Conservation (phyloP, 1,284 basidiomycete genomes). For the Irpex sp. region DNA sequence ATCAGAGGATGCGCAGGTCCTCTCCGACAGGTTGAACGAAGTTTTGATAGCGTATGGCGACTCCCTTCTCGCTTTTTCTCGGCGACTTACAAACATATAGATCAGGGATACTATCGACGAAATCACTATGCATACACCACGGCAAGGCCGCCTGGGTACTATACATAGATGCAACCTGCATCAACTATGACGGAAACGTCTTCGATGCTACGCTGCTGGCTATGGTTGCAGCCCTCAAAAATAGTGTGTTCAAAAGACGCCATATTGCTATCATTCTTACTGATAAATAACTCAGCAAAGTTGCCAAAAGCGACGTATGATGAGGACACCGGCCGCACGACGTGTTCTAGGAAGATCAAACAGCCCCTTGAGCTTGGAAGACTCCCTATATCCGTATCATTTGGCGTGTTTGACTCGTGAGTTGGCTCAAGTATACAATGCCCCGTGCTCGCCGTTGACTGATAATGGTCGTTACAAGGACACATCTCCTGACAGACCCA, state of each 20-base stretch:
- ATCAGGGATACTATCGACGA: conserved; percentile 62
- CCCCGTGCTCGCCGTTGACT: background rate
- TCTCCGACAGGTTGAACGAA: conserved; percentile 81
- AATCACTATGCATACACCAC: conserved; percentile 76
- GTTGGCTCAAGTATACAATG: conserved; percentile 22
- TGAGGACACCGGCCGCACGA: conserved; percentile 62
- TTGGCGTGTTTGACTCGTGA: conserved; percentile 82
- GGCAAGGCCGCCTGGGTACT: conserved; percentile 87
- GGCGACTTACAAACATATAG: conserved; percentile 34
- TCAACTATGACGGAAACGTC: conserved; percentile 95
- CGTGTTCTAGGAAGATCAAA: conserved; percentile 57
- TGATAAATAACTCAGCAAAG: conserved; percentile 46
- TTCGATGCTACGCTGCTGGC: conserved; percentile 90
- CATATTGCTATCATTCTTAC: background rate
- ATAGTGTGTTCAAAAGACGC: conserved; percentile 53
- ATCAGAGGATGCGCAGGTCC: conserved; percentile 84
- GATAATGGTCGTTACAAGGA: conserved; percentile 32
- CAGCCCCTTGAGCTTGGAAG: conserved; percentile 45
- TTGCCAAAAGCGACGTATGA: conserved; percentile 76
- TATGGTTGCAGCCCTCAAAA: conserved; percentile 81
- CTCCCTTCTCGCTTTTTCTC: background rate
- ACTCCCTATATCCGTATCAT: conserved; percentile 64
- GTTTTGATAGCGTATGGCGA: conserved; percentile 63
- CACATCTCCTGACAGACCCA: conserved; percentile 77
- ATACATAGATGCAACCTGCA: conserved; percentile 91